Evolutionary conservation across 306 rosid species (phyloP).

Genomic region (Biancaea sappan): DNA sequence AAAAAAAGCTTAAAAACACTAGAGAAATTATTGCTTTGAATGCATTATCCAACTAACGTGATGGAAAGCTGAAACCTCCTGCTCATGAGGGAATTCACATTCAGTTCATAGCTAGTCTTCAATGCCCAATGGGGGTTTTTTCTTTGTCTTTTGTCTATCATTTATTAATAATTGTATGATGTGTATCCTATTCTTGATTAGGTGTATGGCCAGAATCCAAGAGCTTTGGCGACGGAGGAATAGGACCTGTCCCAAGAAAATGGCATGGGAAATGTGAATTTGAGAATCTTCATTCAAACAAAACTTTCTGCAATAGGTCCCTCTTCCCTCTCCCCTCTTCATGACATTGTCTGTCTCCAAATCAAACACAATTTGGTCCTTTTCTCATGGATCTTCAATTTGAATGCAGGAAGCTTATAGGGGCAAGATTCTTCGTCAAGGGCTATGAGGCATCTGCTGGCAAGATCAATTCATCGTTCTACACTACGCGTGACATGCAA

Average conservation of each 20-base stretch:
- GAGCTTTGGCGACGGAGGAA: neutral
- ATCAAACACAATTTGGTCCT: too few relatives aligned
- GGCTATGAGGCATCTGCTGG: slow-evolving; percentile 29
- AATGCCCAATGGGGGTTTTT: neutral
- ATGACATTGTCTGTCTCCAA: neutral
- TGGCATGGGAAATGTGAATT: neutral
- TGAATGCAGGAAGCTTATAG: slow-evolving; percentile 79
- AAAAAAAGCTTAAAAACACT: too few relatives aligned
- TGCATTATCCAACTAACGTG: too few relatives aligned
- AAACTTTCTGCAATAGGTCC: slow-evolving; percentile 19
- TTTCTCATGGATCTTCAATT: too few relatives aligned
- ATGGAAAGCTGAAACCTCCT: too few relatives aligned
- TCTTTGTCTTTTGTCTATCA: neutral
- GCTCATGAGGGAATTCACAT: too few relatives aligned
- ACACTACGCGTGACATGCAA: slow-evolving; percentile 51
- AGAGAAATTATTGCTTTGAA: too few relatives aligned
- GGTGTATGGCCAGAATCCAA: slow-evolving; percentile 26
- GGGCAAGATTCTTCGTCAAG: slow-evolving; percentile 72
- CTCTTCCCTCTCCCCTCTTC: neutral
- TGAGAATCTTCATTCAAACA: neutral
- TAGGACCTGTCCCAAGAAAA: neutral
- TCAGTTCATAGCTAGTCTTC: too few relatives aligned
- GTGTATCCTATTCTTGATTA: neutral
- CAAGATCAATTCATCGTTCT: neutral
- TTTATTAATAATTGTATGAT: neutral